Percentiles rank a stretch among this genome's conserved stretches.
Evolutionary conservation across 1,139 yeast species (phyloP).

Genomic region (Diutina siamensis): DNA sequence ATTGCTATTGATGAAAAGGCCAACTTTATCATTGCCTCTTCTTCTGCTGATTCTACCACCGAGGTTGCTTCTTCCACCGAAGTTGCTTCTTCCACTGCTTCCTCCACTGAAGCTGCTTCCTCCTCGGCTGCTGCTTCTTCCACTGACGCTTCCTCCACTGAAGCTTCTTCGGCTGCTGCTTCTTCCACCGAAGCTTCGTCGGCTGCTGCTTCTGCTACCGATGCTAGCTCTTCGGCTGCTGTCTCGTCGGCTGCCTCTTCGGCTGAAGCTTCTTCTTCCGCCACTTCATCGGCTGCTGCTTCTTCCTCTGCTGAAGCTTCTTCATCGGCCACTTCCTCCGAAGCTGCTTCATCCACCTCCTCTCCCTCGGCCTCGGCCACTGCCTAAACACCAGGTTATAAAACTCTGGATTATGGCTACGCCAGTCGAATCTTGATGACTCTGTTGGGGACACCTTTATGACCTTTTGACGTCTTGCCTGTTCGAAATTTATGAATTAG

Average conservation of each 20-base stretch:
- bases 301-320: neutral
- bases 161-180: neutral
- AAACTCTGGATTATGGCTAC: neutral
- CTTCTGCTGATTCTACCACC: neutral
- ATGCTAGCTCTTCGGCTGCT: neutral
- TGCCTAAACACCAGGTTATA: neutral
- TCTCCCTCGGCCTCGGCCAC: neutral
- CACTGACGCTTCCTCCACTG: neutral
- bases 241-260: neutral
- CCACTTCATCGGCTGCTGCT: neutral
- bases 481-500: neutral
- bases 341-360: neutral
- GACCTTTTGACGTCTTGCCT: neutral
- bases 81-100: neutral
- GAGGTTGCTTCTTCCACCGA: neutral
- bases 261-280: neutral
- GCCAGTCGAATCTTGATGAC: slow-evolving; percentile 1
- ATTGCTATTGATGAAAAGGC: neutral
- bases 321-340: neutral
- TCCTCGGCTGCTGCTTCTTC: neutral
- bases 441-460: slow-evolving; percentile 3
- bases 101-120: neutral
- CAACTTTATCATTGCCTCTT: neutral
- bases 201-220: neutral
- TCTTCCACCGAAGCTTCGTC: neutral